Conservation (phyloP, 2,329 filamentous ascomycete species). For the Fusarium incarnatum region DNA sequence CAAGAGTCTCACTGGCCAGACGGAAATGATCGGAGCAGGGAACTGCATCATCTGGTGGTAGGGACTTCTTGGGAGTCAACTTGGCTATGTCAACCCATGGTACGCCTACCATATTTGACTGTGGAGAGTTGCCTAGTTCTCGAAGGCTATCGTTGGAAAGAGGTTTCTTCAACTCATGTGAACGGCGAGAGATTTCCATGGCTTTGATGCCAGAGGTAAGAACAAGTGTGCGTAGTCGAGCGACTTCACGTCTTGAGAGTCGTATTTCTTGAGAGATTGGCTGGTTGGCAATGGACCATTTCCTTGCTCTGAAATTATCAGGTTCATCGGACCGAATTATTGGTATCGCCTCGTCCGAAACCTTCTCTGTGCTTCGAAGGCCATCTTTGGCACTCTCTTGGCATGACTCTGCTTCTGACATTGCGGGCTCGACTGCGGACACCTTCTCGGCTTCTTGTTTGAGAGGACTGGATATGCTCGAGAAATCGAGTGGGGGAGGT, state of each 20-base stretch:
- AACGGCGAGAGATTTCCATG: constrained; percentile 78
- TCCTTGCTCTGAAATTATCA: constrained; percentile 50
- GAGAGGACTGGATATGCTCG: constrained; percentile 55
- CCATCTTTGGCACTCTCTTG: constrained; percentile 47
- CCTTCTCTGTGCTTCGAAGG: constrained; percentile 51
- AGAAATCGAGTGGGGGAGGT: constrained; percentile 62
- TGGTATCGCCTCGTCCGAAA: constrained; percentile 50
- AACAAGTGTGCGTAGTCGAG: constrained; percentile 80
- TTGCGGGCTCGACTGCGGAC: constrained; percentile 49
- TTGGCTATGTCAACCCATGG: constrained; percentile 59
- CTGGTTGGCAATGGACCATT: constrained; percentile 65
- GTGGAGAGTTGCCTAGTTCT: constrained; percentile 37
- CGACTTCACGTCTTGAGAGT: constrained; percentile 78
- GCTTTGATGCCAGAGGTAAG: constrained; percentile 91
- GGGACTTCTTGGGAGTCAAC: constrained; percentile 53
- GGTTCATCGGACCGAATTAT: constrained; percentile 44
- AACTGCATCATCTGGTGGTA: constrained; percentile 52
- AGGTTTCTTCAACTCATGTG: constrained; percentile 61
- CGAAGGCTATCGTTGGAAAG: constrained; percentile 42
- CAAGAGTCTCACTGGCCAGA: constrained; percentile 64
- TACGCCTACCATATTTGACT: constrained; percentile 40
- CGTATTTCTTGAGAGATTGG: constrained; percentile 51
- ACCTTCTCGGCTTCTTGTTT: constrained; percentile 45
- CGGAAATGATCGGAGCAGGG: constrained; percentile 61
- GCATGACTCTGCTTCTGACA: constrained; percentile 55